phyloP scores from a whole-genome alignment of 768 basidiomycete species.

The Mrakia frigida region DNA sequence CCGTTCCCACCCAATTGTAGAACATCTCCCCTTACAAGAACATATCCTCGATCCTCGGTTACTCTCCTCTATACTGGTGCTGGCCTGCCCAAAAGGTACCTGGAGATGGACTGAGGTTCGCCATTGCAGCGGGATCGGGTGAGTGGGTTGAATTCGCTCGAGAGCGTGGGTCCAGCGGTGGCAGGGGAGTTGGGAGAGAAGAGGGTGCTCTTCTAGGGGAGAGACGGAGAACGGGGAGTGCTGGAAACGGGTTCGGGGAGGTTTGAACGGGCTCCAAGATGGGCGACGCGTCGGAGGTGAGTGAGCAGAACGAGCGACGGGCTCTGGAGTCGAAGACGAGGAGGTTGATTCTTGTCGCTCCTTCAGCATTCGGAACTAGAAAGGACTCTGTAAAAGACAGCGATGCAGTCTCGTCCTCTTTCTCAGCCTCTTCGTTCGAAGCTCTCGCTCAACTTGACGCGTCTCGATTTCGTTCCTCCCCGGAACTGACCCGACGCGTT shows the following conservation, averaged over 20 bases:
- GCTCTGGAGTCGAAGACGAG: too few species aligned
- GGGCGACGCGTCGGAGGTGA: not conserved
- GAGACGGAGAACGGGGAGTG: not conserved
- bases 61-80: conserved; percentile 72
- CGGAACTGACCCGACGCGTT: not conserved
- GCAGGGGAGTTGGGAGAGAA: not conserved
- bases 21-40: conserved; percentile 73
- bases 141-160: conserved; percentile 34
- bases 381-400: not conserved
- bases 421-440: not conserved
- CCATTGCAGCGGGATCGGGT: conserved; percentile 53
- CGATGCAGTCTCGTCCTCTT: not conserved
- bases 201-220: not conserved
- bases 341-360: too few species aligned
- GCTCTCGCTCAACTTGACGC: not conserved
- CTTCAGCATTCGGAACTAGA: too few species aligned
- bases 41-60: conserved; percentile 69
- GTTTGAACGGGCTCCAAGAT: not conserved
- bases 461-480: not conserved
- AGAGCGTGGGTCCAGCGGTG: not conserved
- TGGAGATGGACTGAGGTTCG: conserved; percentile 72
- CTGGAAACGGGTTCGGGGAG: not conserved
- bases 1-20: conserved; percentile 49
- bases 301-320: too few species aligned
- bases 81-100: conserved; percentile 59